A percentile compares a stretch with the other conserved stretches of the same genome.
Evolutionary conservation across 495 filamentous ascomycete species (phyloP).

Genomic region (Penicillium paradoxum): DNA sequence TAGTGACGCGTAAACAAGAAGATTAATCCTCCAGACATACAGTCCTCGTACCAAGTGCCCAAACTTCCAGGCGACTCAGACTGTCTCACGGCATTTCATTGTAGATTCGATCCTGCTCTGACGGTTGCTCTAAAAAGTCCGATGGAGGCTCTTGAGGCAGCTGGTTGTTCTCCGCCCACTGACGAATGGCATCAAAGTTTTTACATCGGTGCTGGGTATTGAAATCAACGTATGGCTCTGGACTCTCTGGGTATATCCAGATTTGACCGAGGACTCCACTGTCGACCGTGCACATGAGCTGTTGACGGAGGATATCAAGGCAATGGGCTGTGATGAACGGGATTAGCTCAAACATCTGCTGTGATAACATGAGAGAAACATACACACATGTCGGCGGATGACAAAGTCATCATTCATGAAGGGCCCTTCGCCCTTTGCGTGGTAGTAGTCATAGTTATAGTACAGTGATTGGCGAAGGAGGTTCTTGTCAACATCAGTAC

Average conservation of each 20-base stretch:
- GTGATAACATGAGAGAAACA: constrained; percentile 1
- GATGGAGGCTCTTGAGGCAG: constrained; percentile 31
- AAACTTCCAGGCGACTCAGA: neutral
- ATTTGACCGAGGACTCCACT: constrained; percentile 50
- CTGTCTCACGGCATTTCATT: constrained; percentile 31
- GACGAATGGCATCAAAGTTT: constrained; percentile 48
- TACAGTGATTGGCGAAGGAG: constrained; percentile 51
- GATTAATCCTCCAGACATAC: too few species aligned
- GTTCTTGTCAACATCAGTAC: constrained; percentile 29
- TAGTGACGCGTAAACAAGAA: too few species aligned
- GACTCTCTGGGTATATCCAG: constrained; percentile 41
- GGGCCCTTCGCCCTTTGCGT: constrained; percentile 36
- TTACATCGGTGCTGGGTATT: constrained; percentile 51
- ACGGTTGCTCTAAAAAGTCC: constrained; percentile 42
- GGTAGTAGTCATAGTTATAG: constrained; percentile 56
- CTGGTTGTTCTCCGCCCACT: constrained; percentile 48
- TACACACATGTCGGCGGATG: constrained; percentile 45
- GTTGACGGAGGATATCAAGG: constrained; percentile 50
- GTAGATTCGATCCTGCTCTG: constrained; percentile 33
- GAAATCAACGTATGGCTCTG: constrained; percentile 50
- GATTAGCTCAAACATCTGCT: neutral
- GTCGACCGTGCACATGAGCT: constrained; percentile 53
- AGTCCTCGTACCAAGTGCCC: too few species aligned
- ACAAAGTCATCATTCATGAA: constrained; percentile 48
- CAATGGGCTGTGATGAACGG: constrained; percentile 41